Base-by-base conservation (phyloP, 139 green algal species). In the Chlamydomonas sp. region DNA sequence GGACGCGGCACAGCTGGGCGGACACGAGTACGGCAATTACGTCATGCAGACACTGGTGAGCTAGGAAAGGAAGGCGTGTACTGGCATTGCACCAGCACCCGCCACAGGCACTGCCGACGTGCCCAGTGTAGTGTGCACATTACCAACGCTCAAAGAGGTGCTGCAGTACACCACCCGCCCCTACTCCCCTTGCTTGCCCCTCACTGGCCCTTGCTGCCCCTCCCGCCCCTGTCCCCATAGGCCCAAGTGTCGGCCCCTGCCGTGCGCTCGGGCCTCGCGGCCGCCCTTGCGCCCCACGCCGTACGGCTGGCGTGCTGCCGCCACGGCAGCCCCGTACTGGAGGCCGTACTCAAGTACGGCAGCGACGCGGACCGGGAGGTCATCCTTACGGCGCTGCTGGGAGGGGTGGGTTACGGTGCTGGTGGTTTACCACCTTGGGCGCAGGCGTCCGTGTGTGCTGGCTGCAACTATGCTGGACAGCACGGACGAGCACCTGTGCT, bases 1-100 rank as follows among this genome's bases (percentile, higher is more conserved):
- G 69, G 81, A 86, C 12, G 81, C 81, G 2, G 59, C 69, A 3
- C 81, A 86, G 81, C 81, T 86, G 69, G 59, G 81, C 18, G 81
- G 81, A 2, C 81, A 86, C 81, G 81, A 86, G 81, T 86, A 86
- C 81, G 81, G 81, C 81, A 86, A 86, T 71, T 86, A 86, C 81
- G 81, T 86, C 0, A 86, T 86, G 81, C 81, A 86, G 60, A 86
- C 81, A 4, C 81, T 86, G 59, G 81, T 67, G 63, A 8, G 63
- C 63, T 67, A 8, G 63, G 63, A 67, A 8, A 67, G 6, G 63
- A 8, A 8, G 63, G 63, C 63, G 63, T 8, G 63, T 8, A 8
- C 6, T 67, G 63, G 6, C 8, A 8, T 8, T 67, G 63, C 6
- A 8, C 8, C 63, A 15, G 63, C n/a, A n/a, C n/a, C n/a, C n/a